These are phyloP conservation scores for Tulasnella sp. DNA, from an alignment of 768 basidiomycete genomes.

Conservation along the genomic window DNA sequence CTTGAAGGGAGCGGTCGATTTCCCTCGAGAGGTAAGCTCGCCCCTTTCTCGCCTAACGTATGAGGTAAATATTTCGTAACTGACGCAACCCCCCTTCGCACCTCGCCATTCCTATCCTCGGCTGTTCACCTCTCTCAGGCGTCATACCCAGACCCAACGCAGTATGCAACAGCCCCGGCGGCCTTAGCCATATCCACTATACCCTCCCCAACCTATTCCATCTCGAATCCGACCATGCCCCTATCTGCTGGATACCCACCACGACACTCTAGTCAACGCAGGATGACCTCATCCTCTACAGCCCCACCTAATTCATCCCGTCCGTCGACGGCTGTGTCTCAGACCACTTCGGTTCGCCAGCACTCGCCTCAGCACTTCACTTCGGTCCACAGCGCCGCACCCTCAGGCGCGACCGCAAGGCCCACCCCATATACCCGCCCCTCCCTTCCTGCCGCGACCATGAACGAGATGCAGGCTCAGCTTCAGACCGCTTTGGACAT, in stretches of 20 bases:
- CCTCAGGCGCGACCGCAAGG: neutral
- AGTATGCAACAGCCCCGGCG: neutral
- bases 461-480: neutral
- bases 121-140: neutral
- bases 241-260: neutral
- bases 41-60: neutral
- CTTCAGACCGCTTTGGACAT: neutral
- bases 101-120: neutral
- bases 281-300: neutral
- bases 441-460: constrained; percentile 7
- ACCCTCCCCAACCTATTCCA: neutral
- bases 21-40: constrained; percentile 11
- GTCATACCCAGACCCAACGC: neutral
- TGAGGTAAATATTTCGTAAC: neutral
- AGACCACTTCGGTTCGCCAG: neutral
- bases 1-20: constrained; percentile 14
- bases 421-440: neutral
- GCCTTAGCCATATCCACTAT: neutral
- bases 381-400: neutral
- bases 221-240: neutral
- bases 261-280: neutral
- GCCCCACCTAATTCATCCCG: neutral
- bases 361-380: constrained; percentile 7
- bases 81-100: neutral
- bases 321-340: neutral